Conservation (phyloP, 345 rosid genomes). For the Ceriops decandra region DNA sequence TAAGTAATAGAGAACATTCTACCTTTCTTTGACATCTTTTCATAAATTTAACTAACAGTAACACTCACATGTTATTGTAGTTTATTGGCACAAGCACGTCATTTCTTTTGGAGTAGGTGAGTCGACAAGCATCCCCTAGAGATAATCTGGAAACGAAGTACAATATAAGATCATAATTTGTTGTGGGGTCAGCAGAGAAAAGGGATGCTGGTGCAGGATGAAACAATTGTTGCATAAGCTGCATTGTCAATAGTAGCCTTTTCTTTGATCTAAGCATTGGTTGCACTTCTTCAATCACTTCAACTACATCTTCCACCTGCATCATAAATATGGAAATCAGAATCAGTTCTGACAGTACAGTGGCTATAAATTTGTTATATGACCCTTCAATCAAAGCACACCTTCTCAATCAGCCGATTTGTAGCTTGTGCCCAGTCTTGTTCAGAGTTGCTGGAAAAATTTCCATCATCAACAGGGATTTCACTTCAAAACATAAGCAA, state of each 20-base stretch:
- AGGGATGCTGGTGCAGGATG: constrained; percentile 50
- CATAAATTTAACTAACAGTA: neutral
- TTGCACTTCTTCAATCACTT: constrained; percentile 43
- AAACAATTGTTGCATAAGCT: constrained; percentile 70
- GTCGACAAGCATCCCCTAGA: constrained; percentile 70
- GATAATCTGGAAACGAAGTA: constrained; percentile 55
- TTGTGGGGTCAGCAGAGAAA: constrained; percentile 43
- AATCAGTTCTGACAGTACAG: neutral
- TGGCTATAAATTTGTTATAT: neutral
- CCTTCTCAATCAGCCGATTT: constrained; percentile 70
- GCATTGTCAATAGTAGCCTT: constrained; percentile 71
- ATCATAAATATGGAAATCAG: constrained; percentile 22
- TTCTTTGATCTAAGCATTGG: constrained; percentile 53
- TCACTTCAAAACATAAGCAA: too few species aligned
- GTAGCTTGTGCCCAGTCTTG: constrained; percentile 62
- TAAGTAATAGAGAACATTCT: neutral
- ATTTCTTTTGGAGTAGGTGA: constrained; percentile 25
- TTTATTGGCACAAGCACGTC: constrained; percentile 24
- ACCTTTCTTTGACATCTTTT: neutral
- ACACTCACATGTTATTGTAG: constrained; percentile 52
- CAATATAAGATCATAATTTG: constrained; percentile 45
- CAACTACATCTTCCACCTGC: constrained; percentile 64
- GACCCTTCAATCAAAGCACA: constrained; percentile 25
- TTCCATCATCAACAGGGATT: neutral
- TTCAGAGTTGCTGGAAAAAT: constrained; percentile 57